Percentiles rank a stretch among this genome's conserved stretches.
phyloP scores from a whole-genome alignment of 2,329 filamentous ascomycete genomes.

The Atkinsonella hypoxylon region DNA sequence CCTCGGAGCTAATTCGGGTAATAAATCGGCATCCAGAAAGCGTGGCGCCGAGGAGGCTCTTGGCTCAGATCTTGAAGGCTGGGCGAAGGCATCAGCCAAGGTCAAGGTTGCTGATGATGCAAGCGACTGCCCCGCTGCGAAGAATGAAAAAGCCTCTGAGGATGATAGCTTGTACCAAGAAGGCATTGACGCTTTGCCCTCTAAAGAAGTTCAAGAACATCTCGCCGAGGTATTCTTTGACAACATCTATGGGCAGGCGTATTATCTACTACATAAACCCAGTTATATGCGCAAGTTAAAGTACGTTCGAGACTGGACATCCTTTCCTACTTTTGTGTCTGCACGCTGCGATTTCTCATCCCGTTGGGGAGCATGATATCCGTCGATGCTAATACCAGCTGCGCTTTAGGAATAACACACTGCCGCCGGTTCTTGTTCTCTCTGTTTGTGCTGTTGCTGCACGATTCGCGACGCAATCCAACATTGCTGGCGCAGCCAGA shows the following conservation, averaged over 20 bases:
- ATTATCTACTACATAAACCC: conserved; percentile 88
- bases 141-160: conserved; percentile 52
- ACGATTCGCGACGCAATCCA: conserved; percentile 82
- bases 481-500: conserved; percentile 60
- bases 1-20: conserved; percentile 37
- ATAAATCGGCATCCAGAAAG: conserved; percentile 54
- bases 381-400: conserved; percentile 5
- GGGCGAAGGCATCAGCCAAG: conserved; percentile 53
- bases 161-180: conserved; percentile 70
- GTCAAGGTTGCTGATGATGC: conserved; percentile 32
- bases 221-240: conserved; percentile 93
- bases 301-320: conserved; percentile 28
- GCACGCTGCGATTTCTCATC: background rate
- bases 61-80: conserved; percentile 65
- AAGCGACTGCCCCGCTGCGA: conserved; percentile 30
- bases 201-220: conserved; percentile 83
- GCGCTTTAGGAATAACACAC: conserved; percentile 33
- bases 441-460: conserved; percentile 93
- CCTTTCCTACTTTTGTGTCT: background rate
- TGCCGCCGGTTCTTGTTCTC: conserved; percentile 85
- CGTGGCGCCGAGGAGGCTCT: conserved; percentile 81
- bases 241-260: conserved; percentile 88
- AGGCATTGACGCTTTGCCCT: conserved; percentile 69
- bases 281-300: conserved; percentile 85
- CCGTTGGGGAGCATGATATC: background rate